A percentile compares a stretch with the other conserved stretches of the same genome.
phyloP scores from a whole-genome alignment of 371 early-diverging fungal species.

The Astathelohania contejeani region DNA sequence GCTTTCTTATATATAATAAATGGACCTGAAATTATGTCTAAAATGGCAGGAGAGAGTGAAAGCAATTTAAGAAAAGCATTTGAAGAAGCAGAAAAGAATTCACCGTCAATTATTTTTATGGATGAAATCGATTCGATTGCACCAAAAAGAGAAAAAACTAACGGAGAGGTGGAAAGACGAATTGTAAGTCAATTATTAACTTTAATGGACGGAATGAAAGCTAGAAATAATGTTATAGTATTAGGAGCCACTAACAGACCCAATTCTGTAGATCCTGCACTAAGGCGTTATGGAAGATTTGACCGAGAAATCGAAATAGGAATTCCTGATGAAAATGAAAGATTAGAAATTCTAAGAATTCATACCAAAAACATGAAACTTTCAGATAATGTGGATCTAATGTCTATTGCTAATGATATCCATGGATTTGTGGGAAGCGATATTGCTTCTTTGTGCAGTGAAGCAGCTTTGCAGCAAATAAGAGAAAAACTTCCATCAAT shows the following conservation, averaged over 20 bases:
- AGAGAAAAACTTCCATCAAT: slow-evolving; percentile 84
- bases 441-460: slow-evolving; percentile 92
- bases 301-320: slow-evolving; percentile 98
- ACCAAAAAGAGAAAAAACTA: slow-evolving; percentile 97
- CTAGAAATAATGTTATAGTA: slow-evolving; percentile 84
- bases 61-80: slow-evolving; percentile 91
- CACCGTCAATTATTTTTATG: slow-evolving; percentile 92
- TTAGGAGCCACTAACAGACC: slow-evolving; percentile 95
- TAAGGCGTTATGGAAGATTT: slow-evolving; percentile 88
- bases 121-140: slow-evolving; percentile 99
- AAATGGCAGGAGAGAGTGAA: slow-evolving; percentile 96
- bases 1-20: slow-evolving; percentile 91
- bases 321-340: slow-evolving; percentile 92
- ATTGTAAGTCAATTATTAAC: slow-evolving; percentile 95
- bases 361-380: slow-evolving; percentile 98
- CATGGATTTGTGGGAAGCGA: slow-evolving; percentile 98
- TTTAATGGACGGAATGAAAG: slow-evolving; percentile 96
- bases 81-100: slow-evolving; percentile 85
- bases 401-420: slow-evolving; percentile 86
- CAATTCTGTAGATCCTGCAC: slow-evolving; percentile 82
- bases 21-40: slow-evolving; percentile 96
- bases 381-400: slow-evolving; percentile 85
- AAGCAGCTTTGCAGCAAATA: slow-evolving; percentile 99
- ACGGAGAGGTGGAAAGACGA: slow-evolving; percentile 95
- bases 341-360: slow-evolving; percentile 90